Evolutionary conservation across 129 eudicot species (phyloP), one percentile per base, ranked within the genome.

Genomic region (Flaveria brownii): DNA sequence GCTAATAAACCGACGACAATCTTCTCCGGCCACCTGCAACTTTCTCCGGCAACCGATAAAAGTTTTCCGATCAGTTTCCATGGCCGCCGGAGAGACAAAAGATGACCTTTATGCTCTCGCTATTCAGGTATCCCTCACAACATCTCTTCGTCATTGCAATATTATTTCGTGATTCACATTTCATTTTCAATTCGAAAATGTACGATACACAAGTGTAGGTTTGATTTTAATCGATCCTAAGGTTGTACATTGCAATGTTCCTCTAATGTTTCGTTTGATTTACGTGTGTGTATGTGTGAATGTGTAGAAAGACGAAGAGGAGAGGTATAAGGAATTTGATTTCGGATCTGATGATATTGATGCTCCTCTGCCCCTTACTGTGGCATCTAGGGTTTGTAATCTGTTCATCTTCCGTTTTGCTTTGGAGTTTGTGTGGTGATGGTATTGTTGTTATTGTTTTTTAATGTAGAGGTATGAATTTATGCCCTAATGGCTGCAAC

Each of bases 281-380:
- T 71, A 65, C 46, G 47, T 76, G 22, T 77, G 23, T 28, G 57
- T 71, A 9, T 49, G 69, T 52, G 57, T 47, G 50, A 47, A 74
- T 62, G 81, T 90, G 90, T 90, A 89, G 92, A 87, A 85, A 83
- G 92, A 88, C 67, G 96, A 85, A 65, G 86, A 81, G 5, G 96
- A 92, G 8, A 87, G 83, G 65, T 70, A 6, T 55, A 86, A 84
- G 77, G 91, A 78, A n/a, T 80, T 73, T 62, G 96, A 85, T 78
- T 81, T 76, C 74, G 91, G 90, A 78, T 79, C 81, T 62, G 90
- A 84, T 54, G 98, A 90, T 63, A 76, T 82, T 28, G 98, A 84
- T 60, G 61, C 84, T 85, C 87, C 93, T 50, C 78, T 87, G 73
- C 92, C 97, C 66, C 93, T 93, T 30, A 84, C 95, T 64, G 97